These are phyloP conservation scores for Trichoderma oligosporum DNA, from an alignment of 2,329 filamentous ascomycete species.

Conservation along the genomic window DNA sequence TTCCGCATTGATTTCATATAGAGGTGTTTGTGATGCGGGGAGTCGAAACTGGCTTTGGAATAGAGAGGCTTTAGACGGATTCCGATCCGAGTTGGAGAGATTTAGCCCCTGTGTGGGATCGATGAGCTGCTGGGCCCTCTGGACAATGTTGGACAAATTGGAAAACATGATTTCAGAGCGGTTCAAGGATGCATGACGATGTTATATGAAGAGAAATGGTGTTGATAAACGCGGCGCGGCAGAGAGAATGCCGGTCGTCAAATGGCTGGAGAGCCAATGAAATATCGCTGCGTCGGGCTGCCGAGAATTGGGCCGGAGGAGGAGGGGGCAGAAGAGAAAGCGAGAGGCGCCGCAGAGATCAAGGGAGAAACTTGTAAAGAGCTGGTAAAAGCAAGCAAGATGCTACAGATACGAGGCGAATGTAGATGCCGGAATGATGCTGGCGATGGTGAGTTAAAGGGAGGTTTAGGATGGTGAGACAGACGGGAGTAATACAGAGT, in stretches of 20 bases:
- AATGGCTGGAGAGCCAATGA: background rate
- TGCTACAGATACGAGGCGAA: background rate
- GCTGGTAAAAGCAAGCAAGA: background rate
- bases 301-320: constrained; percentile 13
- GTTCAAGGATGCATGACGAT: constrained; percentile 40
- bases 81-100: constrained; percentile 68
- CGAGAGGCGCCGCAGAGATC: background rate
- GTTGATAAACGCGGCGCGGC: constrained; percentile 12
- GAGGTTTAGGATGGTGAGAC: background rate
- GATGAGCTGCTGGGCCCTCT: constrained; percentile 93
- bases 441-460: background rate
- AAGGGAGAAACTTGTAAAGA: background rate
- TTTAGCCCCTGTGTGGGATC: constrained; percentile 78
- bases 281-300: constrained; percentile 11
- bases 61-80: constrained; percentile 84
- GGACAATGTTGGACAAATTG: constrained; percentile 73
- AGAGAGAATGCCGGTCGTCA: constrained; percentile 15
- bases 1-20: constrained; percentile 96
- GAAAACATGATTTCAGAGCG: constrained; percentile 50
- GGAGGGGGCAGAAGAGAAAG: background rate
- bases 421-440: background rate
- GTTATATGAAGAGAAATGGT: constrained; percentile 15
- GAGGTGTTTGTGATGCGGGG: constrained; percentile 83
- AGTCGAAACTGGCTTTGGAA: constrained; percentile 97
- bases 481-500: too few species aligned